These are phyloP conservation scores for Tolypocladium ovalisporum DNA, from an alignment of 2,329 filamentous ascomycete species.

Conservation along the genomic window DNA sequence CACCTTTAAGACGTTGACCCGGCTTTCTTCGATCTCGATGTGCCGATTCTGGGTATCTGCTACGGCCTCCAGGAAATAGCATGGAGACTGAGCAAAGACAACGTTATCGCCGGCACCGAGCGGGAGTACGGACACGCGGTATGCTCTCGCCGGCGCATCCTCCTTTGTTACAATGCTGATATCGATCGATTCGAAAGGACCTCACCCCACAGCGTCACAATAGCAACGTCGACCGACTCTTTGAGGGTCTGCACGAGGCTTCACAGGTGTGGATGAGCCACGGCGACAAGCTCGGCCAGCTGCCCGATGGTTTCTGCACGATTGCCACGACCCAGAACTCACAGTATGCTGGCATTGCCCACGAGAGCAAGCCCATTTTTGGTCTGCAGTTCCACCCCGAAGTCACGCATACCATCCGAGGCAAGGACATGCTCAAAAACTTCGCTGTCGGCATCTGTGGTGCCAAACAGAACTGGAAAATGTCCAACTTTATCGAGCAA, in stretches of 20 bases:
- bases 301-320: constrained; percentile 63
- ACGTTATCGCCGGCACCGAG: too few relatives aligned
- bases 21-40: constrained; percentile 25
- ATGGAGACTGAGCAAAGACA: constrained; percentile 33
- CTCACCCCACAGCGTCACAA: constrained; percentile 16
- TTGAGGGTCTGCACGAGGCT: constrained; percentile 56
- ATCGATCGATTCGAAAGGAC: neutral
- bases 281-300: constrained; percentile 67
- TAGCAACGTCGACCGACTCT: constrained; percentile 64
- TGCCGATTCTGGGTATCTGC: constrained; percentile 18
- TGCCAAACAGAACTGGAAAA: constrained; percentile 68
- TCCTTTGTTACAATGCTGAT: neutral
- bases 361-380: constrained; percentile 56
- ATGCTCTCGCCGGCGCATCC: neutral
- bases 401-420: constrained; percentile 44
- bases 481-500: constrained; percentile 71
- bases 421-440: constrained; percentile 64
- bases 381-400: constrained; percentile 82
- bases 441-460: constrained; percentile 81
- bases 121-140: too few relatives aligned
- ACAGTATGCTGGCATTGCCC: constrained; percentile 69
- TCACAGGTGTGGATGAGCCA: constrained; percentile 69
- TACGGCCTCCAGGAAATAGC: constrained; percentile 44
- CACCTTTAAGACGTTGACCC: constrained; percentile 54
- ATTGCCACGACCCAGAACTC: constrained; percentile 70